Conservation (phyloP, 2,329 filamentous ascomycete genomes). For the Aciculosporium take region DNA sequence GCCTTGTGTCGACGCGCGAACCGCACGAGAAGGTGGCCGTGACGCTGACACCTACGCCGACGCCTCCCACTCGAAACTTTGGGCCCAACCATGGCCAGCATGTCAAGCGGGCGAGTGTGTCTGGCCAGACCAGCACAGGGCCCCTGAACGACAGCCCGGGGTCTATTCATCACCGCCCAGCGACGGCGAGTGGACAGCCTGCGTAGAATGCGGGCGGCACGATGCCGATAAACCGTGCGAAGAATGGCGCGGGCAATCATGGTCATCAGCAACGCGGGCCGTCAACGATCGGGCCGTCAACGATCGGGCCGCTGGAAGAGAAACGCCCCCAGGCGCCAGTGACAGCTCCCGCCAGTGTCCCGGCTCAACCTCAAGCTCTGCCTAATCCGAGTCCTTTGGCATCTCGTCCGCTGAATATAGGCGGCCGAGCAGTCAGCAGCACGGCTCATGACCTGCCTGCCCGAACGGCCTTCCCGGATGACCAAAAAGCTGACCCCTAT, state of each 20-base stretch:
- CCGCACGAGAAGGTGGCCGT: not conserved
- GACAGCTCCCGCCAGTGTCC: not conserved
- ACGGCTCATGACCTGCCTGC: not conserved
- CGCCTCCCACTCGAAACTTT: not conserved
- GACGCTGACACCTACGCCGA: too few species aligned
- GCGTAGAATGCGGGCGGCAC: constrained; percentile 9
- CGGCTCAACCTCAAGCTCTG: not conserved
- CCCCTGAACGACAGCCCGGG: not conserved
- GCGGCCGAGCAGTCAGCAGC: not conserved
- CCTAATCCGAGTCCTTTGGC: not conserved
- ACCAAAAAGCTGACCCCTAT: not conserved
- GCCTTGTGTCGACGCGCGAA: not conserved
- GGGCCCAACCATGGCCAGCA: not conserved
- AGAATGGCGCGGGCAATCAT: not conserved
- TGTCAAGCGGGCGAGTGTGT: not conserved
- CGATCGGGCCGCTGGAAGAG: not conserved
- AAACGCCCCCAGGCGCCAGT: not conserved
- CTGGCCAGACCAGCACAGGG: not conserved
- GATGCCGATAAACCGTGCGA: not conserved
- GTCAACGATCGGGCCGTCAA: not conserved
- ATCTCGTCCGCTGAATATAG: not conserved
- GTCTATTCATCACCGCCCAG: not conserved
- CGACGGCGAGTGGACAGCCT: constrained; percentile 6
- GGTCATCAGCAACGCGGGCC: not conserved
- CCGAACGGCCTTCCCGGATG: not conserved